Evolutionary conservation across 225 moss, liverwort and hornwort species (phyloP), one percentile per base, ranked within the genome.

Genomic region (Pseudoscleropodium purum): DNA sequence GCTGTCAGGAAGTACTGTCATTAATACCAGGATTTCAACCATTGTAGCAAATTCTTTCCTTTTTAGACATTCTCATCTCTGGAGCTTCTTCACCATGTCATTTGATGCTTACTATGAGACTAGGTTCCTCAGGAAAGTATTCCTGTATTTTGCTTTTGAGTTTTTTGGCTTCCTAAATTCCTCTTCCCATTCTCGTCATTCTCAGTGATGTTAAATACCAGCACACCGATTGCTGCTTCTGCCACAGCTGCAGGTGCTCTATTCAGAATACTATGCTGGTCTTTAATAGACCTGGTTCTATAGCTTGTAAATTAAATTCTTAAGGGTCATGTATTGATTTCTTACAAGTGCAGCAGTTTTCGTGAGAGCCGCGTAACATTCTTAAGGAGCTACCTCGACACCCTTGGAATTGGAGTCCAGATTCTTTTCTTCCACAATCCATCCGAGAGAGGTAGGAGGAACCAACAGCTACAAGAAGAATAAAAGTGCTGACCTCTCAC

Each of bases 131-230:
- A 66, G 43, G n/a, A 74, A 63, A 83, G 21, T 57, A 36, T 41
- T 76, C 10, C 39, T 74, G 31, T 20, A 10, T 47, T 49, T 80
- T 43, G 18, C 16, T 56, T 66, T 43, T 41, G 6, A 24, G 18
- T 61, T 5, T 41, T 56, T 78, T 45, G 17, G 7, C 30, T 72
- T 70, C 6, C 87, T 90, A 45, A 45, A 89, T 62, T 51, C 33
- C 47, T 82, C 10, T 15, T 36, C 15, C 15, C 89, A 7, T 87
- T 79, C 37, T 91, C 51, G 88, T 60, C 69, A 43, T 89, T 91
- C 82, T 36, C 93, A 98, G 97, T 98, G 92, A 96, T 96, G 93
- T 86, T 95, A 91, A 93, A 95, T 31, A 91, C 95, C 49, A 95
- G 93, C 82, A 94, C 94, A 37, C 85, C 89, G 18, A 90, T 93